Conservation (phyloP, 2,329 filamentous ascomycete genomes). For the Aureobasidium sp. region DNA sequence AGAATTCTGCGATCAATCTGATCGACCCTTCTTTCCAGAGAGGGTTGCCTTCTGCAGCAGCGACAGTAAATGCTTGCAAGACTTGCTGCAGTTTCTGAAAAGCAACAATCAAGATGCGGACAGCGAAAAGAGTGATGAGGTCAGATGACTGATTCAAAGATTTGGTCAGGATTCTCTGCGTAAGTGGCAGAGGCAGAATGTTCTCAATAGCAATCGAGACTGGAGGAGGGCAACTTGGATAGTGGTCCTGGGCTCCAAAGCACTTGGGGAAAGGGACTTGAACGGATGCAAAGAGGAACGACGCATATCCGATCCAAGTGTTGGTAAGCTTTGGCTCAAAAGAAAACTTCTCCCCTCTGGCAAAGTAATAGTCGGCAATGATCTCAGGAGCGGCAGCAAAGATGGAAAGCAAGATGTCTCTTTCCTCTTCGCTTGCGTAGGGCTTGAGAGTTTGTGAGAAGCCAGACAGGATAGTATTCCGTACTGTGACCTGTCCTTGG, state of each 20-base stretch:
- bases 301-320: conserved; percentile 90
- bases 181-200: conserved; percentile 75
- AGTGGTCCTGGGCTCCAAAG: conserved; percentile 61
- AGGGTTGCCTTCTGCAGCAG: conserved; percentile 35
- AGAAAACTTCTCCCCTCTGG: conserved; percentile 52
- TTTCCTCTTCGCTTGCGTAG: conserved; percentile 73
- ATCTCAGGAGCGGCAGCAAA: conserved; percentile 80
- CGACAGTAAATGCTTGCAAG: conserved; percentile 53
- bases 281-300: conserved; percentile 77
- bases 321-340: conserved; percentile 90
- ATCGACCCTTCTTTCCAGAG: conserved; percentile 65
- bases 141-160: conserved; percentile 73
- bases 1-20: conserved; percentile 67
- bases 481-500: conserved; percentile 60
- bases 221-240: conserved; percentile 65
- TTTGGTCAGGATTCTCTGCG: conserved; percentile 67
- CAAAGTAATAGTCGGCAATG: conserved; percentile 77
- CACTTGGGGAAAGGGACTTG: conserved; percentile 64
- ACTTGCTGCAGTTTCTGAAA: conserved; percentile 69
- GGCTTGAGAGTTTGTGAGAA: conserved; percentile 75
- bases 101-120: conserved; percentile 69
- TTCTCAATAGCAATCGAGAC: conserved; percentile 74
- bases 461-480: conserved; percentile 71
- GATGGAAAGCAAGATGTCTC: conserved; percentile 71
- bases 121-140: conserved; percentile 75